Conservation (phyloP, 495 filamentous ascomycete species). For the Trichoderma asperelloides region DNA sequence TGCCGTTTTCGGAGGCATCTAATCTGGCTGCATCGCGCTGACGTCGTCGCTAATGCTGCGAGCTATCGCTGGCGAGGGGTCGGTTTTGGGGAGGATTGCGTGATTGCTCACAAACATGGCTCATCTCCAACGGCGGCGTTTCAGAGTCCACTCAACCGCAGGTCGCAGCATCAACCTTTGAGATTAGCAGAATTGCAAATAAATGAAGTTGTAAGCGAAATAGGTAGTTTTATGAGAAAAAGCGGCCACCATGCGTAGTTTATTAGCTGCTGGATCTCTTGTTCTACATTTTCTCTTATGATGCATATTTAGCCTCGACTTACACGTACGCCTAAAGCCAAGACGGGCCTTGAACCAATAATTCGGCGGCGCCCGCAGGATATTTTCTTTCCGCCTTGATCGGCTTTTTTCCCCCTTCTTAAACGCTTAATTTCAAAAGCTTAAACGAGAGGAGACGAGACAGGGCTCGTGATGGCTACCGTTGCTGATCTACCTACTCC, state of each 20-base stretch:
- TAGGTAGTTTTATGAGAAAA: background rate
- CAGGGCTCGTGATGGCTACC: slow-evolving; percentile 1
- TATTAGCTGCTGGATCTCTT: slow-evolving; percentile 6
- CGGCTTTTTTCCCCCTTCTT: background rate
- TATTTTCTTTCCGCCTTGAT: background rate
- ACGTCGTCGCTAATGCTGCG: background rate
- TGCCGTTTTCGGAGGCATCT: background rate
- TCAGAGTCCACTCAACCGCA: background rate
- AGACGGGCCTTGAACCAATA: background rate
- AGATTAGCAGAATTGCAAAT: slow-evolving; percentile 2
- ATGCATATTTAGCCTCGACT: background rate
- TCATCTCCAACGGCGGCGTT: background rate
- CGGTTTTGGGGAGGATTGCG: background rate
- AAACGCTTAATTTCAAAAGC: slow-evolving; percentile 6
- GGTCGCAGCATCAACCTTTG: background rate
- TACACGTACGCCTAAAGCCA: background rate
- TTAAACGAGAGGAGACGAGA: slow-evolving; percentile 9
- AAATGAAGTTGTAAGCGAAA: background rate
- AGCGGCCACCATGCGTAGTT: background rate
- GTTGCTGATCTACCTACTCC: background rate
- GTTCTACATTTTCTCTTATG: background rate
- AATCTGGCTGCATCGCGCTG: background rate
- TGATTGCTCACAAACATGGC: background rate
- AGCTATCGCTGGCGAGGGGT: background rate
- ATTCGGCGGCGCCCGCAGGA: background rate